Conservation (phyloP, 331 rosid species). For the Quercus phellos region DNA sequence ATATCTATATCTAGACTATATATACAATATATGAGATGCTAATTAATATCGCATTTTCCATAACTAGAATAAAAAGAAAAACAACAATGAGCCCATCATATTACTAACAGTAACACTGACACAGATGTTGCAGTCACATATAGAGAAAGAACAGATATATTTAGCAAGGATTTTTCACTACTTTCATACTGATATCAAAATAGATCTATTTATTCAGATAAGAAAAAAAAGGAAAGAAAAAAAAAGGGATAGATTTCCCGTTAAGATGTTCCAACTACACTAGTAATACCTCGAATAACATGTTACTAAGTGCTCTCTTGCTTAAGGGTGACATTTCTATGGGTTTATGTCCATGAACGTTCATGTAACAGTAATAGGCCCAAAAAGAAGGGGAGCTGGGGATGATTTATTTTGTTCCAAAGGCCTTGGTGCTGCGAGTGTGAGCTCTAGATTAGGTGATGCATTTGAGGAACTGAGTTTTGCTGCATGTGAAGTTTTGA, state of each 20-base stretch:
- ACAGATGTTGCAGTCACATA: not conserved
- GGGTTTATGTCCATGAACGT: not conserved
- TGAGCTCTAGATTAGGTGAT: conserved; percentile 59
- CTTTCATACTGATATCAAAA: not conserved
- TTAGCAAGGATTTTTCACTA: not conserved
- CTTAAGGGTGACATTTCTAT: not conserved
- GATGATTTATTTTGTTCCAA: conserved; percentile 43
- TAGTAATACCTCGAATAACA: not conserved
- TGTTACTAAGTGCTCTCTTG: conserved; percentile 3
- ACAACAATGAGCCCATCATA: not conserved
- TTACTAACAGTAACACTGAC: not conserved
- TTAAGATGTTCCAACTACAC: not conserved
- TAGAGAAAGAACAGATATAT: not conserved
- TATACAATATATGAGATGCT: not conserved
- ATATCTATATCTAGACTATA: not conserved
- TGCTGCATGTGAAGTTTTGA: conserved; percentile 35
- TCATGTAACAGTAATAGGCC: conserved; percentile 62
- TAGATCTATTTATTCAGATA: not conserved
- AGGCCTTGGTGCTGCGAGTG: conserved; percentile 48
- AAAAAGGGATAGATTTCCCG: not conserved
- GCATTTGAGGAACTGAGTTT: conserved; percentile 15
- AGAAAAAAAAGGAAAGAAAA: no score
- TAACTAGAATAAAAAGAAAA: not conserved
- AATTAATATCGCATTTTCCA: not conserved
- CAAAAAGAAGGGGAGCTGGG: conserved; percentile 34